Base-by-base conservation (phyloP, 495 filamentous ascomycete species). In the Tuber calosporum region DNA sequence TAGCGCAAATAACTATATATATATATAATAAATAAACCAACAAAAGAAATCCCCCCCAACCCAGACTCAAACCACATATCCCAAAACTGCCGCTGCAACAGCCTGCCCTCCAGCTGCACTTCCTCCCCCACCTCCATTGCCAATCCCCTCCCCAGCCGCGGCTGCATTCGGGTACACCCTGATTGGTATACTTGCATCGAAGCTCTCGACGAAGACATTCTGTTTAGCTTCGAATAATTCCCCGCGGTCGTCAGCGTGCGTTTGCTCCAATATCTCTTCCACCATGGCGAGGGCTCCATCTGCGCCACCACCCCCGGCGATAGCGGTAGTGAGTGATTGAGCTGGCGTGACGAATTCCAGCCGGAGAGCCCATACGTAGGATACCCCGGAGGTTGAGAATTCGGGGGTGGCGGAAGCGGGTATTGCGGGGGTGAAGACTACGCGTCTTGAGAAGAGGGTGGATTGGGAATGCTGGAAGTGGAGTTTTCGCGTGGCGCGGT, bases 321-420 rank as follows among this genome's bases (percentile, higher is more conserved):
- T 17, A 62, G 53, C 26, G 30, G 53, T 26, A 62, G 53, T 76
- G 67, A 19, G 81, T 77, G 68, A 80, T 74, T 87, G 73, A 74
- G 87, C 72, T 76, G 90, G 83, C 73, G 92, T 91, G 17, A 96
- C 91, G 82, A 99, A 97, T 83, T 98, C 94, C 69, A 98, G 87
- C 1, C 91, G 84, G 17, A 99, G 82, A 82, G 89, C 90, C 95
- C 95, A 99, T 74, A 91, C 90, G 42, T 94, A 84, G 73, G 88
- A 90, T 1, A 99, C 88, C 5, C 92, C 93, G 68, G 87, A 94
- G 1, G 95, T 99, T 17, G 93, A 86, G 79, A 98, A 95, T 69
- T 93, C 91, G 0, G 95, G 96, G 11, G 93, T 97, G 13, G 92
- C 92, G 37, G 85, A 84, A 26, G 88, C 84, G 1, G 96, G 96